phyloP scores from a whole-genome alignment of 768 basidiomycete genomes.

The Mycena kentingensis region DNA sequence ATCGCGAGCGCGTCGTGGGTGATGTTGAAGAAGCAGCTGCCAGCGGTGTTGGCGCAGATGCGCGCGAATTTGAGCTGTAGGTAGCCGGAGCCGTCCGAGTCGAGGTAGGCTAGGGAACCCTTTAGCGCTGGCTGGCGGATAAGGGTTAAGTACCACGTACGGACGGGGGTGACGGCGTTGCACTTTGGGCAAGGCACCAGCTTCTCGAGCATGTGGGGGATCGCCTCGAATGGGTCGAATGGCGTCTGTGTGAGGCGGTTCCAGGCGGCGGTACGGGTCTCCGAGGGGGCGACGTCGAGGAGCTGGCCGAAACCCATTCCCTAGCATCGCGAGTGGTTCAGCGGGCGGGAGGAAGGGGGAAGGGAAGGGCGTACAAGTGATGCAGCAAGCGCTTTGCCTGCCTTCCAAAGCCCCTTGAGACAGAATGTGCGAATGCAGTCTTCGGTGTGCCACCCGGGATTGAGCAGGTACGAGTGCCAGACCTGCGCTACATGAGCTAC shows the following conservation, averaged over 20 bases:
- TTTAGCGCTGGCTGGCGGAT: not conserved
- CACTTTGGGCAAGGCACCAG: slow-evolving; percentile 34
- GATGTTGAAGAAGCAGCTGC: slow-evolving; percentile 40
- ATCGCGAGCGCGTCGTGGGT: slow-evolving; percentile 45
- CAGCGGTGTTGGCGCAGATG: slow-evolving; percentile 29
- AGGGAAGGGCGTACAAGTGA: slow-evolving; percentile 20
- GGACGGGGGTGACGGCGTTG: slow-evolving; percentile 16
- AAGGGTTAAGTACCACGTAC: slow-evolving; percentile 23
- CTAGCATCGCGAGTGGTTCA: not conserved
- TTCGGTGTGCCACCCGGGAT: slow-evolving; percentile 35
- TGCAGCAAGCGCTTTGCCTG: slow-evolving; percentile 18
- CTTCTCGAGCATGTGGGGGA: slow-evolving; percentile 14
- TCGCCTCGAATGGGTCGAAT: slow-evolving; percentile 25
- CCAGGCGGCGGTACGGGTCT: slow-evolving; percentile 21
- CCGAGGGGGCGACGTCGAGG: slow-evolving; percentile 7
- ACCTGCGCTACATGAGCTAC: slow-evolving; percentile 22
- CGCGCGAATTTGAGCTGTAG: slow-evolving; percentile 43
- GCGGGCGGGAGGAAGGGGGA: not conserved
- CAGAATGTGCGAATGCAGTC: slow-evolving; percentile 29
- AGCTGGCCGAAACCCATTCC: not conserved
- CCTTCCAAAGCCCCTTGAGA: slow-evolving; percentile 26
- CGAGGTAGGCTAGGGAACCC: slow-evolving; percentile 40
- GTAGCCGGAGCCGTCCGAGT: slow-evolving; percentile 46
- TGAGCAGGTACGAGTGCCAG: slow-evolving; percentile 42
- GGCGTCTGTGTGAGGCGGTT: slow-evolving; percentile 15